phyloP scores from a whole-genome alignment of 1,139 yeast genomes.

The Yamadazyma epiphylla region DNA sequence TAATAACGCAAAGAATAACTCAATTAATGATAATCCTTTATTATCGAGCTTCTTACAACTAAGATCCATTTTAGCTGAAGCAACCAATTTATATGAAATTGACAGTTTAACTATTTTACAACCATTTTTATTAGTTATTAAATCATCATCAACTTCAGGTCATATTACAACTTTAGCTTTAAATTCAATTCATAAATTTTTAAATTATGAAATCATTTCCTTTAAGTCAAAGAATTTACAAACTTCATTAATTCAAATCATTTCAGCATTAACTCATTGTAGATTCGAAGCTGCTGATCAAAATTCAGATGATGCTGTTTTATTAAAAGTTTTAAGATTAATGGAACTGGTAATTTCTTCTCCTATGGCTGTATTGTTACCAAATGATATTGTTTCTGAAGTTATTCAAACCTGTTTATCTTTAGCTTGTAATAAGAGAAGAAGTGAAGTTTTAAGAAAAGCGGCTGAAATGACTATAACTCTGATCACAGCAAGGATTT shows the following conservation, averaged over 20 bases:
- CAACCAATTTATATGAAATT: slow-evolving; percentile 49
- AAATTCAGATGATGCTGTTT: slow-evolving; percentile 86
- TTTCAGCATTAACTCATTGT: slow-evolving; percentile 85
- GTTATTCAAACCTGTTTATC: slow-evolving; percentile 89
- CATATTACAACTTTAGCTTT: slow-evolving; percentile 80
- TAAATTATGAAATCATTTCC: slow-evolving; percentile 57
- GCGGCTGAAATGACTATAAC: slow-evolving; percentile 87
- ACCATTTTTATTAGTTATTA: slow-evolving; percentile 84
- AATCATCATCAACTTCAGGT: slow-evolving; percentile 83
- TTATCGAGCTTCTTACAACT: slow-evolving; percentile 79
- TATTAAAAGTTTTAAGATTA: slow-evolving; percentile 74
- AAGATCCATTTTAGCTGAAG: slow-evolving; percentile 63
- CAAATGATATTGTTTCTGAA: slow-evolving; percentile 84
- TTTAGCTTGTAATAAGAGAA: slow-evolving; percentile 86
- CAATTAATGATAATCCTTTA: slow-evolving; percentile 53
- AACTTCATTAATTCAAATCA: slow-evolving; percentile 53
- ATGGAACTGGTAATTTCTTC: slow-evolving; percentile 68
- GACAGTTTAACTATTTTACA: slow-evolving; percentile 75
- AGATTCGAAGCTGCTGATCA: slow-evolving; percentile 95
- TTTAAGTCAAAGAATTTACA: slow-evolving; percentile 42
- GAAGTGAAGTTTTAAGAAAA: slow-evolving; percentile 84
- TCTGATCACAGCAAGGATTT: slow-evolving; percentile 65
- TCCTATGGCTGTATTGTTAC: slow-evolving; percentile 57
- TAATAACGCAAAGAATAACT: slow-evolving; percentile 11
- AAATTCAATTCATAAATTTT: slow-evolving; percentile 67